A percentile compares a stretch with the other conserved stretches of the same genome.
Conservation (phyloP, 1,139 yeast species). For the Scheffersomyces stambukii region DNA sequence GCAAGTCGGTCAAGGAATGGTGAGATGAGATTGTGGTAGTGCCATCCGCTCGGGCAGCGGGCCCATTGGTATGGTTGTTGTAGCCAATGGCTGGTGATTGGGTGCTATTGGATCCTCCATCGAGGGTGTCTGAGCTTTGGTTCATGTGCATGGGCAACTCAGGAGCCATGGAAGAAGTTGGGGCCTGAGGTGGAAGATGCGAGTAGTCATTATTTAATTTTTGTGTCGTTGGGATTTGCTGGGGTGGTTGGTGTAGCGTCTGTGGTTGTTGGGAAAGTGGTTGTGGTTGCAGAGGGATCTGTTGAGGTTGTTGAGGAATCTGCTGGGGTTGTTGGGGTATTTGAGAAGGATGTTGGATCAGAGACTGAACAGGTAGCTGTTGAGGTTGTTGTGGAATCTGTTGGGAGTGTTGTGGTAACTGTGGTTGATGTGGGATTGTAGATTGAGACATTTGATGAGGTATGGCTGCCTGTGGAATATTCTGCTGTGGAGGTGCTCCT, state of each 20-base stretch:
- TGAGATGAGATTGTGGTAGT: slow-evolving; percentile 11
- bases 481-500: not conserved
- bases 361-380: slow-evolving; percentile 5
- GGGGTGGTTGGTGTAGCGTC: not conserved
- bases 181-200: not conserved
- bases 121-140: not conserved
- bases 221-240: no score
- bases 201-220: no score
- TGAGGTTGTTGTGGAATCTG: slow-evolving; percentile 1
- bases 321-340: not conserved
- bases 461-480: not conserved
- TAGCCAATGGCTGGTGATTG: slow-evolving; percentile 19
- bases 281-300: slow-evolving; percentile 1
- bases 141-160: not conserved
- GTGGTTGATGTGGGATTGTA: slow-evolving; percentile 2
- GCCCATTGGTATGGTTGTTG: slow-evolving; percentile 11
- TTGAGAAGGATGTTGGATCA: not conserved
- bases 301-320: not conserved
- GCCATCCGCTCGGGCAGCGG: not conserved
- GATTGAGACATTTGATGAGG: no score
- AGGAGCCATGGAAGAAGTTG: not conserved
- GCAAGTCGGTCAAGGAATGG: slow-evolving; percentile 27
- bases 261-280: not conserved
- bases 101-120: not conserved
- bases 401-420: slow-evolving; percentile 1